phyloP scores from a whole-genome alignment of 2,329 filamentous ascomycete genomes.

The Exophiala oligosperma region DNA sequence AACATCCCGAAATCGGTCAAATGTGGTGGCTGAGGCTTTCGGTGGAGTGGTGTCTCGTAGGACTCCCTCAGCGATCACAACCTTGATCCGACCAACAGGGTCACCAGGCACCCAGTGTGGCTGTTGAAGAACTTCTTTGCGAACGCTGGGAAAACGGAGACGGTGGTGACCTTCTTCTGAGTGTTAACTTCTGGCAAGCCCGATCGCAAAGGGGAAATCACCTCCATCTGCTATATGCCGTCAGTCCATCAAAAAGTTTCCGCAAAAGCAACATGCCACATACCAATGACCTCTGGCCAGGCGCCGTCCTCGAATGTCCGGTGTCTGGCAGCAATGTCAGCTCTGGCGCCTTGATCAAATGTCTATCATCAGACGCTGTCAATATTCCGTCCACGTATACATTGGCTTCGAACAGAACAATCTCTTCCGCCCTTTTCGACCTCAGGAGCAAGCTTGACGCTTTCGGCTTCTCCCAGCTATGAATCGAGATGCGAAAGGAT shows the following conservation, averaged over 20 bases:
- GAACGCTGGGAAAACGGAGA: conserved; percentile 73
- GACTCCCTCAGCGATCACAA: conserved; percentile 74
- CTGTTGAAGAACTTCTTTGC: conserved; percentile 67
- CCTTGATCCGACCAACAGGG: conserved; percentile 70
- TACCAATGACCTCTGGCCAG: conserved; percentile 46
- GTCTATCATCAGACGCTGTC: conserved; percentile 54
- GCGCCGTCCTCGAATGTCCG: conserved; percentile 24
- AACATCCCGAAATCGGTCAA: conserved; percentile 70
- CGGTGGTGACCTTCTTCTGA: conserved; percentile 9
- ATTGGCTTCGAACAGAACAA: conserved; percentile 63
- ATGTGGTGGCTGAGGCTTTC: conserved; percentile 32
- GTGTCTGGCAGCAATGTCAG: not conserved
- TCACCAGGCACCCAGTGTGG: conserved; percentile 72
- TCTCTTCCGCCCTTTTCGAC: conserved; percentile 57
- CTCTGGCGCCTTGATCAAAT: not conserved
- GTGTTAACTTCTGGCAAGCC: conserved; percentile 1
- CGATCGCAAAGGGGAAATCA: not conserved
- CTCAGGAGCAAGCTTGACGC: conserved; percentile 59
- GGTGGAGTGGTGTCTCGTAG: conserved; percentile 39
- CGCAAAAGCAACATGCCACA: not conserved
- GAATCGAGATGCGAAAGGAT: conserved; percentile 71
- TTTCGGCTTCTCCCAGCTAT: conserved; percentile 67
- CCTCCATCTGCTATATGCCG: conserved; percentile 10
- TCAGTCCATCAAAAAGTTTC: not conserved
- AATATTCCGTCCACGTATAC: conserved; percentile 68